phyloP scores from a whole-genome alignment of 345 rosid species.

The Rhizophora mangle region DNA sequence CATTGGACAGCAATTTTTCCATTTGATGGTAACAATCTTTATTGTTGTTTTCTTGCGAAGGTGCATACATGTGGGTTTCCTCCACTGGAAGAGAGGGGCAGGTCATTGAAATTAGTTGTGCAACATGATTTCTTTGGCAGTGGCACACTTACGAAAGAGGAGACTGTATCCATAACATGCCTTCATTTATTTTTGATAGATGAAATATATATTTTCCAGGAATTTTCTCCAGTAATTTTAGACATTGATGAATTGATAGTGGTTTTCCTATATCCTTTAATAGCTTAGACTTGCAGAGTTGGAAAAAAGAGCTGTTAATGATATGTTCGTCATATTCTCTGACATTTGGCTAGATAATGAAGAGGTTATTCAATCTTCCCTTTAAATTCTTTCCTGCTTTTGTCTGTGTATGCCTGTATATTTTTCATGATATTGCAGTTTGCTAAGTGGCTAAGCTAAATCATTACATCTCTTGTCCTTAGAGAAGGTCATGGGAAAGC shows the following conservation, averaged over 20 bases:
- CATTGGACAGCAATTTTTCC: neutral
- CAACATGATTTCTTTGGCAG: slow-evolving; percentile 85
- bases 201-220: neutral
- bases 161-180: slow-evolving; percentile 53
- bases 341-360: slow-evolving; percentile 89
- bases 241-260: slow-evolving; percentile 3
- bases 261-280: slow-evolving; percentile 33
- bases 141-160: slow-evolving; percentile 71
- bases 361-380: slow-evolving; percentile 50
- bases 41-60: slow-evolving; percentile 35
- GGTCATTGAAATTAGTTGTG: slow-evolving; percentile 60
- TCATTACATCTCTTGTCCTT: slow-evolving; percentile 37
- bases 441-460: slow-evolving; percentile 30
- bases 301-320: slow-evolving; percentile 67
- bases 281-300: slow-evolving; percentile 63
- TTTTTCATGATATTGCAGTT: neutral
- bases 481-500: slow-evolving; percentile 76
- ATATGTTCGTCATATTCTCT: slow-evolving; percentile 85
- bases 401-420: slow-evolving; percentile 5
- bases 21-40: neutral
- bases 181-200: slow-evolving; percentile 10
- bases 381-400: neutral
- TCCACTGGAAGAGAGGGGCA: slow-evolving; percentile 78
- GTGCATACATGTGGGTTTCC: slow-evolving; percentile 92
- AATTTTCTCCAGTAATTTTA: slow-evolving; percentile 4